Evolutionary conservation across 768 basidiomycete genomes (phyloP).

Genomic region (Leccinum uliginosum): DNA sequence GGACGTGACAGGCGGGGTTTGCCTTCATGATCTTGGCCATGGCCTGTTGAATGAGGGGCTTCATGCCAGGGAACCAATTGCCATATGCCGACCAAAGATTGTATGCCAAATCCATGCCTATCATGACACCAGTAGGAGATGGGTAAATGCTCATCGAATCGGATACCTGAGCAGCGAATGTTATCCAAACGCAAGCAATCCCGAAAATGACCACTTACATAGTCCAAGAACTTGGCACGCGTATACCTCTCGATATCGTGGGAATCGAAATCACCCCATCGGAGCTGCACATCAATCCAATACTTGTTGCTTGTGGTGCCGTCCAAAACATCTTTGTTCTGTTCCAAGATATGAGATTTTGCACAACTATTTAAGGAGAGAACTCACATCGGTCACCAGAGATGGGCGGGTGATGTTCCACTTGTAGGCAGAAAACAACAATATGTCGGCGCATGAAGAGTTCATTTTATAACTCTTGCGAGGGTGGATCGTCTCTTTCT

Average conservation of each 20-base stretch:
- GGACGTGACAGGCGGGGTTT: conserved; percentile 94
- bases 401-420: conserved; percentile 99
- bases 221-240: conserved; percentile 98
- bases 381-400: conserved; percentile 83
- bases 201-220: conserved; percentile 45
- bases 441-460: conserved; percentile 97
- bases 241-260: conserved; percentile 99
- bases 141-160: conserved; percentile 99
- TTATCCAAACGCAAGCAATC: background rate
- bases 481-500: conserved; percentile 99
- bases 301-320: conserved; percentile 99
- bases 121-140: conserved; percentile 97
- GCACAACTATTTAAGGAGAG: background rate
- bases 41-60: conserved; percentile 95
- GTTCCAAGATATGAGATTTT: conserved; percentile 12
- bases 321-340: conserved; percentile 93
- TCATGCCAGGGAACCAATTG: conserved; percentile 99
- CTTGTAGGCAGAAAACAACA: conserved; percentile 95
- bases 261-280: conserved; percentile 98
- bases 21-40: conserved; percentile 99
- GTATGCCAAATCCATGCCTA: conserved; percentile 97
- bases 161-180: conserved; percentile 52
- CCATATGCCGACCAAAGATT: conserved; percentile 99
- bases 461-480: conserved; percentile 99
- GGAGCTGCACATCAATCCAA: conserved; percentile 94